Base-by-base conservation (phyloP, 768 basidiomycete genomes). In the Polyporus arcularius region DNA sequence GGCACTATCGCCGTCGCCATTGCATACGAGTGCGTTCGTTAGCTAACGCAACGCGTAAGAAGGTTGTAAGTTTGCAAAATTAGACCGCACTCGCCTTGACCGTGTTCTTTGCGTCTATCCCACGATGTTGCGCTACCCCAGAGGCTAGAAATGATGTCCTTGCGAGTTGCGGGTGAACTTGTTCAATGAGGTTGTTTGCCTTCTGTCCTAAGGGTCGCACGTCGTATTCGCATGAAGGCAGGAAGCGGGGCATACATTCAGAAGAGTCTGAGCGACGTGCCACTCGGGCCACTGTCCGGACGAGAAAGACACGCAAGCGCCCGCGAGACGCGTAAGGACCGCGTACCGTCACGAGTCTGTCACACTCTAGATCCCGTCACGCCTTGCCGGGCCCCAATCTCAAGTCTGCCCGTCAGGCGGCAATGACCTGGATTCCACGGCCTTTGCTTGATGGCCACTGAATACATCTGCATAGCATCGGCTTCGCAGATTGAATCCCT, bases 1-100 rank as follows among this genome's bases (percentile, higher is more conserved):
- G 84, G 77, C 30, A 80, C 75, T 67, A 88, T 88, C 2, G 83
- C 49, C 4, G 63, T 60, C 38, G 63, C 50, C 58, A 60, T 63
- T 39, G 32, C 6, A 49, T 58, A n/a, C 48, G 46, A 40, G 46
- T 62, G 41, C 57, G 11, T 16, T 35, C n/a, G n/a, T 10, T 11
- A 6, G n/a, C 21, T 26, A 26, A 26, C 21, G 21, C 51, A 64
- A 48, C 57, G 48, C 53, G 26, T 48, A 18, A 52, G 57, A 3
- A 30, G 15, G 30, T 31, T 3, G 14, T 4, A 15, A 7, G 16
- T 8, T 30, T 26, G 9, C 40, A n/a, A n/a, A 26, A 28, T n/a
- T 10, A 16, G 12, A 35, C 30, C 7, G 11, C 12, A 38, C 31
- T 52, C 35, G 38, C 39, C 39, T 31, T 11, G 26, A 51, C 15